Evolutionary conservation across 306 rosid genomes (phyloP).

Genomic region (Cicer cuneatum): DNA sequence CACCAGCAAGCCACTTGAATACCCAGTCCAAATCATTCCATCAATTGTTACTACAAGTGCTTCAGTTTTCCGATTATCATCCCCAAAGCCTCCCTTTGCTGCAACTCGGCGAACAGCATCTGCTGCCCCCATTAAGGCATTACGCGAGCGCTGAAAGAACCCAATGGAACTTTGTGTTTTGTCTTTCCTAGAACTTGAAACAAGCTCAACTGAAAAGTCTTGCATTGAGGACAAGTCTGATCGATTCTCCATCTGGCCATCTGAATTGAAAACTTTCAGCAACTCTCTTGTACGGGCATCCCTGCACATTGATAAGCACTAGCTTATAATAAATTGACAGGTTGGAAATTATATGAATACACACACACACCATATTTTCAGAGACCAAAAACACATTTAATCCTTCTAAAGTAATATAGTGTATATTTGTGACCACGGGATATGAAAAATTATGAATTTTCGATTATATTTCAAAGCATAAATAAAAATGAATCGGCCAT

Average conservation of each 20-base stretch:
- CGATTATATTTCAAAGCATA: conserved; percentile 13
- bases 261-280: conserved; percentile 83
- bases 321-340: conserved; percentile 46
- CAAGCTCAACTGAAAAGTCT: conserved; percentile 68
- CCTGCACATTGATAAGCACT: conserved; percentile 63
- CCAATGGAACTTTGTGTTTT: conserved; percentile 80
- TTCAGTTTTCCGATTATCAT: conserved; percentile 86
- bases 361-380: not conserved
- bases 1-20: conserved; percentile 85
- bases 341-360: not conserved
- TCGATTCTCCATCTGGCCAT: conserved; percentile 88
- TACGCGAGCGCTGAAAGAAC: conserved; percentile 95
- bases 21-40: conserved; percentile 91
- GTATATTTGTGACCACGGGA: not conserved
- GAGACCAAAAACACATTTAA: not conserved
- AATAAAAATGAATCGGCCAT: conserved; percentile 13
- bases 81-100: conserved; percentile 86
- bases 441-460: not conserved
- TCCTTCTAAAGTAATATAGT: conserved; percentile 3
- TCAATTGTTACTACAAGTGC: conserved; percentile 72
- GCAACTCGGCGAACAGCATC: conserved; percentile 98
- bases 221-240: conserved; percentile 66
- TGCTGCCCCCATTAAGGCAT: conserved; percentile 94
- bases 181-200: conserved; percentile 71
- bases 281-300: conserved; percentile 93